Base-by-base conservation (phyloP, 148 eudicot species). In the Polygonum maritimum region DNA sequence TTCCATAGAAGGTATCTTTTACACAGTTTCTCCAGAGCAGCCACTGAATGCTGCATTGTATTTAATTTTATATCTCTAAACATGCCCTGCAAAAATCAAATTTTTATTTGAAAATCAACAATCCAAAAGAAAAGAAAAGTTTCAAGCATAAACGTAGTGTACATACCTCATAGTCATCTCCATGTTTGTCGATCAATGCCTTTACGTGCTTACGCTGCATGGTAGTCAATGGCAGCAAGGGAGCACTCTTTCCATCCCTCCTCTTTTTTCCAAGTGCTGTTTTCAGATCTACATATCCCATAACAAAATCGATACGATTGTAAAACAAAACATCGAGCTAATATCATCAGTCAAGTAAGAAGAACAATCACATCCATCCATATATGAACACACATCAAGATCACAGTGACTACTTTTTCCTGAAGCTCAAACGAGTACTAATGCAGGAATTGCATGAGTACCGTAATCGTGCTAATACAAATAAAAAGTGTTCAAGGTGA, bases 1-100 rank as follows among this genome's bases (percentile, higher is more conserved):
- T 92, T 89, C 71, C 73, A 87, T 63, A 73, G 76, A 13, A 80
- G 83, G 77, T 92, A 95, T 84, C 98, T 87, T 77, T 79, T 80
- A 87, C 97, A 90, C 57, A 95, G 70, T 51, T 90, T 92, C 83
- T 86, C 87, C 83, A 95, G 79, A 54, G 98, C 92, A 69, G 92
- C 92, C 47, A 95, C 35, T 7, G 98, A 90, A 76, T 95, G 98
- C 83, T 92, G 98, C 98, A 95, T 84, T 45, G 75, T 75, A 80
- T 95, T 95, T 12, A 92, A 81, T 76, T 92, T 95, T 48, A 77
- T 85, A 75, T 95, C 98, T 89, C 87, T 82, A 86, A 95, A 95
- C 98, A 95, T 95, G 26, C 85, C 62, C 97, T 95, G 97, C 81
- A 82, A 19, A 14, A 4, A 63, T 36, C 52, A 71, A 2, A 52